These are phyloP conservation scores for Ramaria sp. DNA, from an alignment of 768 basidiomycete genomes.

Conservation along the genomic window DNA sequence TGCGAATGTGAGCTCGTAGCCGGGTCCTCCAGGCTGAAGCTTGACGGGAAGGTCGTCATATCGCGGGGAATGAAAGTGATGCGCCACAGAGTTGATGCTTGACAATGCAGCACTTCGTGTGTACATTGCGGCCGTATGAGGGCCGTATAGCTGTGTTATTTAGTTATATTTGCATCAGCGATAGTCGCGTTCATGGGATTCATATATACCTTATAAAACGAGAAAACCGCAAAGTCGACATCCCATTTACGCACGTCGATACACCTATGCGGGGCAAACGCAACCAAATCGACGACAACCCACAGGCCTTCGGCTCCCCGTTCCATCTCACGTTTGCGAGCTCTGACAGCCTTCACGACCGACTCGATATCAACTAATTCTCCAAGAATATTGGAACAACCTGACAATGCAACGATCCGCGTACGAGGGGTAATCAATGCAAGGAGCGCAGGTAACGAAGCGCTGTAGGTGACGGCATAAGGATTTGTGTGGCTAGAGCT, in stretches of 20 bases:
- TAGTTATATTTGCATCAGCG: not conserved
- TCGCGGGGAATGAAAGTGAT: constrained; percentile 49
- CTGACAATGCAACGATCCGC: constrained; percentile 63
- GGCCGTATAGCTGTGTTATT: constrained; percentile 52
- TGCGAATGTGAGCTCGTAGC: constrained; percentile 60
- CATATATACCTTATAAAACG: constrained; percentile 63
- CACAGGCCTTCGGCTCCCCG: not conserved
- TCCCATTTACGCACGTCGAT: constrained; percentile 73
- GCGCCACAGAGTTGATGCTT: constrained; percentile 42
- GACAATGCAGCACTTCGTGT: constrained; percentile 39
- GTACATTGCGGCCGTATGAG: constrained; percentile 60
- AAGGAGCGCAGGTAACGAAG: constrained; percentile 37
- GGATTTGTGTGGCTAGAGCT: constrained; percentile 46
- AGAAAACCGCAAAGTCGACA: constrained; percentile 61
- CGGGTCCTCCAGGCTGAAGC: constrained; percentile 63
- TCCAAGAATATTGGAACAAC: constrained; percentile 69
- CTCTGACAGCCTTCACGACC: constrained; percentile 40
- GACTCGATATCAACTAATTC: constrained; percentile 52
- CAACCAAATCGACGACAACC: constrained; percentile 65
- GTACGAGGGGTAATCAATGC: constrained; percentile 56
- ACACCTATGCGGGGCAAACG: constrained; percentile 62
- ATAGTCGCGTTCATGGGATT: not conserved
- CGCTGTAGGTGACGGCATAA: constrained; percentile 47
- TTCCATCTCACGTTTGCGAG: constrained; percentile 42
- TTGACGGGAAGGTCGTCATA: constrained; percentile 41